These are phyloP conservation scores for Amauroascus verrucosus DNA, from an alignment of 2,329 filamentous ascomycete genomes.

Conservation along the genomic window DNA sequence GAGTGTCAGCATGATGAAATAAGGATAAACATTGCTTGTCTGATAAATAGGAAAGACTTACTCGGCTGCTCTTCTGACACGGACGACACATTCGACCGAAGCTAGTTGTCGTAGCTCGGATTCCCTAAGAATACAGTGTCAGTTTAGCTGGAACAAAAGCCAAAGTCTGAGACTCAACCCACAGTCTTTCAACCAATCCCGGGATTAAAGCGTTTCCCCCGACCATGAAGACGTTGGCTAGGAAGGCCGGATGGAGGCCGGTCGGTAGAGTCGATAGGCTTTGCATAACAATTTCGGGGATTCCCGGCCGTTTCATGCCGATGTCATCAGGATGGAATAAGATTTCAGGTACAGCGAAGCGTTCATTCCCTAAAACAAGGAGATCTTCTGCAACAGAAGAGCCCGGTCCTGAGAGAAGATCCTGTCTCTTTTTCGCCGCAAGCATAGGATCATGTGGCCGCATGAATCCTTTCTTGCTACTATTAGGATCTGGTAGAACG, in stretches of 20 bases:
- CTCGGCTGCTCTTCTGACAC: conserved; percentile 59
- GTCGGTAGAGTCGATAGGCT: conserved; percentile 63
- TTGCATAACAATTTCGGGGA: conserved; percentile 74
- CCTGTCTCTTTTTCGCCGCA: conserved; percentile 44
- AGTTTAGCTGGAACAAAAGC: conserved; percentile 14
- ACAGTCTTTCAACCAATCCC: conserved; percentile 71
- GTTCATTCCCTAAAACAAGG: conserved; percentile 79
- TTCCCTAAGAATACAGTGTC: conserved; percentile 34
- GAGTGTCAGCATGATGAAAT: conserved; percentile 4
- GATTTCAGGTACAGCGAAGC: conserved; percentile 81
- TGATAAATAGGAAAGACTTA: conserved; percentile 25
- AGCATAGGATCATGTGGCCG: conserved; percentile 64
- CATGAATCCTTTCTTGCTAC: conserved; percentile 55
- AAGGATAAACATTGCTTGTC: background rate
- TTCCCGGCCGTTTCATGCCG: conserved; percentile 69
- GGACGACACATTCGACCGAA: conserved; percentile 66
- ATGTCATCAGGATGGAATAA: conserved; percentile 80
- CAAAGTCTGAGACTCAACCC: conserved; percentile 19
- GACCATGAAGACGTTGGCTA: conserved; percentile 80
- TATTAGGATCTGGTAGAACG: conserved; percentile 71
- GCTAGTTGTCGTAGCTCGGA: conserved; percentile 61
- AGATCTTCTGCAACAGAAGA: conserved; percentile 59
- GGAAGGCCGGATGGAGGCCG: conserved; percentile 70
- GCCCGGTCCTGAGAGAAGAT: conserved; percentile 39
- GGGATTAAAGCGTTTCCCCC: conserved; percentile 73